phyloP scores from a whole-genome alignment of 2,329 filamentous ascomycete genomes.

The Trichothecium sympodiale region DNA sequence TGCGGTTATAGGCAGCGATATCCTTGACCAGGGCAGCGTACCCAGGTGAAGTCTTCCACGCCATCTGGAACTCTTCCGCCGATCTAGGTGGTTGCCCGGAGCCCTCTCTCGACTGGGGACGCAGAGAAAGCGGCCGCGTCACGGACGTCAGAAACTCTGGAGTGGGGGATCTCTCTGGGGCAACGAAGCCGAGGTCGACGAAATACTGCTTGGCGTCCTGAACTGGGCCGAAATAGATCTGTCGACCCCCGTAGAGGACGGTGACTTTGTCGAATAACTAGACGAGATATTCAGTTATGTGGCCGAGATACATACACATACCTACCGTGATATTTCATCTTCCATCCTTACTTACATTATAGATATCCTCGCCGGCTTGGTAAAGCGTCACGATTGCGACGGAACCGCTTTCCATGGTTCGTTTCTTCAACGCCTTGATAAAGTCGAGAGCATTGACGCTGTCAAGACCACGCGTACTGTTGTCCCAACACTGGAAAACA shows the following conservation, averaged over 20 bases:
- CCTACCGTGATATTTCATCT: too few species aligned
- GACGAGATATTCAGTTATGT: slow-evolving; percentile 1
- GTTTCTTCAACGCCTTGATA: slow-evolving; percentile 53
- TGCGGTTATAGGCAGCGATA: slow-evolving; percentile 37
- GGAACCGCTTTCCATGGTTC: too few species aligned
- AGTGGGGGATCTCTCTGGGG: slow-evolving; percentile 54
- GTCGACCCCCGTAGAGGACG: slow-evolving; percentile 64
- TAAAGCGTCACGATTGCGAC: slow-evolving; percentile 62
- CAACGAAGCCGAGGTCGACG: slow-evolving; percentile 56
- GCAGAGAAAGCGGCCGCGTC: slow-evolving; percentile 50
- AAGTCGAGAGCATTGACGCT: slow-evolving; percentile 65
- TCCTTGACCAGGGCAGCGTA: slow-evolving; percentile 30
- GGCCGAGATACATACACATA: too few species aligned
- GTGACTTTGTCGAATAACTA: slow-evolving; percentile 60
- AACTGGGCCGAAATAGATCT: slow-evolving; percentile 66
- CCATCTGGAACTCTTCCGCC: slow-evolving; percentile 53
- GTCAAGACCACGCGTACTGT: slow-evolving; percentile 57
- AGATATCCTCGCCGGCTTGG: slow-evolving; percentile 59
- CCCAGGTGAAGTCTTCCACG: slow-evolving; percentile 34
- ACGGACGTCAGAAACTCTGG: slow-evolving; percentile 61
- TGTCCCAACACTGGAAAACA: neutral
- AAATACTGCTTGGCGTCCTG: slow-evolving; percentile 52
- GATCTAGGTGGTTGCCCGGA: slow-evolving; percentile 61
- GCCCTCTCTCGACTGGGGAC: too few species aligned
- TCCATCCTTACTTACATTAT: slow-evolving; percentile 40